Conservation (phyloP, 2,329 filamentous ascomycete genomes). For the Trichoderma atroviride region DNA sequence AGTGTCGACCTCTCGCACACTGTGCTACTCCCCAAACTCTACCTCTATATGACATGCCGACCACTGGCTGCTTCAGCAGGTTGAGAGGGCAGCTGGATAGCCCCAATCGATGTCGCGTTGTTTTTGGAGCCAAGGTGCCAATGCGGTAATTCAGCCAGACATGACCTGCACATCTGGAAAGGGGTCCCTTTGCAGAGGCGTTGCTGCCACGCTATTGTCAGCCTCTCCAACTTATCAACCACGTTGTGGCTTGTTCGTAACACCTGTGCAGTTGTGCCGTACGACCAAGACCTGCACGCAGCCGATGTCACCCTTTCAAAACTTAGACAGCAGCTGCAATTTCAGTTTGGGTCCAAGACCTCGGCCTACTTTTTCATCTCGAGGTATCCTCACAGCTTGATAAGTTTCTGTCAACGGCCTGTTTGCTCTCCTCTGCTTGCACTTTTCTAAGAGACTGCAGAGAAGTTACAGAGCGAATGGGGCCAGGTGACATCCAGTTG, state of each 20-base stretch:
- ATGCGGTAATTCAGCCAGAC: background rate
- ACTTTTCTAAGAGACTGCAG: background rate
- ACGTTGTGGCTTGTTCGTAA: background rate
- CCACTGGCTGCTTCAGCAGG: background rate
- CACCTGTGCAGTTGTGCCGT: constrained; percentile 12
- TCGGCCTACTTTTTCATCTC: background rate
- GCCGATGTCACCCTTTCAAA: constrained; percentile 30
- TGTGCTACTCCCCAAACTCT: background rate
- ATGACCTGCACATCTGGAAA: background rate
- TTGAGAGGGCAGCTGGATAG: background rate
- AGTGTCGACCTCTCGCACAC: background rate
- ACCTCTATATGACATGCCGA: background rate
- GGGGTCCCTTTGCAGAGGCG: background rate
- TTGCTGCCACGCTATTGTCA: background rate
- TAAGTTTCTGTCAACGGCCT: background rate
- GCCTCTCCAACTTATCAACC: background rate
- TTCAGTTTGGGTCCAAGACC: background rate
- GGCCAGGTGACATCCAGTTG: background rate
- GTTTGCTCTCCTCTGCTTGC: too few relatives aligned
- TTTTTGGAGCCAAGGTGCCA: background rate
- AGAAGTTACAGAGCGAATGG: background rate
- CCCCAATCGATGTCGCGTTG: background rate
- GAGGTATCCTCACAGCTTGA: background rate
- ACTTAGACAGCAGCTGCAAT: background rate
- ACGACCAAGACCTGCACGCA: constrained; percentile 34